A percentile compares a stretch with the other conserved stretches of the same genome.
phyloP scores from a whole-genome alignment of 106 monocot genomes.

The Alisma plantagoaquatica region DNA sequence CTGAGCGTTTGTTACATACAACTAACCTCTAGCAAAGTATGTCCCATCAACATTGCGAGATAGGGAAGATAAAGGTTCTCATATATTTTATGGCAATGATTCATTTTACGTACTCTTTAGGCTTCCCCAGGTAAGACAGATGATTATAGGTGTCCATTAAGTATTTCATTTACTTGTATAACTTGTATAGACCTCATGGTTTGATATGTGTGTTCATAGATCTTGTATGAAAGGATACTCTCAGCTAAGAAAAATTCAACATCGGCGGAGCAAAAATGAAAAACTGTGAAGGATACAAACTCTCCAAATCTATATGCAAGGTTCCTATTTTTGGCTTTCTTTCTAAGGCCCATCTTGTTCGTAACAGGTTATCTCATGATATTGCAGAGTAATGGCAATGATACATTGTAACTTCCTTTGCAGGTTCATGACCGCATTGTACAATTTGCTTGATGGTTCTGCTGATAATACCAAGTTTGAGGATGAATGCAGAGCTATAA shows the following conservation, averaged over 20 bases:
- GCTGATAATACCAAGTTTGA: slow-evolving; percentile 88
- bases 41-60: slow-evolving; percentile 45
- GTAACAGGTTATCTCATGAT: neutral
- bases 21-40: slow-evolving; percentile 79
- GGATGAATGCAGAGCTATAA: slow-evolving; percentile 80
- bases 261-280: slow-evolving; percentile 67
- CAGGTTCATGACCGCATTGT: slow-evolving; percentile 71
- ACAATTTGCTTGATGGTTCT: slow-evolving; percentile 78
- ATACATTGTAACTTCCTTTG: too few relatives aligned
- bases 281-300: slow-evolving; percentile 47
- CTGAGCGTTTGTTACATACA: slow-evolving; percentile 45
- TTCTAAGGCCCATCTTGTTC: neutral
- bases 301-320: slow-evolving; percentile 69
- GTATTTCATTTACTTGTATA: neutral
- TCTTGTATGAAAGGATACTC: slow-evolving; percentile 81
- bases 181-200: neutral
- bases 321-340: slow-evolving; percentile 18
- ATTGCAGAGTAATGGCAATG: too few relatives aligned
- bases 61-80: slow-evolving; percentile 43
- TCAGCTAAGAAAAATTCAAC: slow-evolving; percentile 82
- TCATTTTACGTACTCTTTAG: slow-evolving; percentile 91
- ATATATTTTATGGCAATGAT: slow-evolving; percentile 91
- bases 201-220: slow-evolving; percentile 50
- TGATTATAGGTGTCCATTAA: slow-evolving; percentile 11
- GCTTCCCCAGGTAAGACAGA: slow-evolving; percentile 64